These are phyloP conservation scores for Thalassiosira mediterranea DNA, from an alignment of 352 stramenopile genomes.

Conservation along the genomic window DNA sequence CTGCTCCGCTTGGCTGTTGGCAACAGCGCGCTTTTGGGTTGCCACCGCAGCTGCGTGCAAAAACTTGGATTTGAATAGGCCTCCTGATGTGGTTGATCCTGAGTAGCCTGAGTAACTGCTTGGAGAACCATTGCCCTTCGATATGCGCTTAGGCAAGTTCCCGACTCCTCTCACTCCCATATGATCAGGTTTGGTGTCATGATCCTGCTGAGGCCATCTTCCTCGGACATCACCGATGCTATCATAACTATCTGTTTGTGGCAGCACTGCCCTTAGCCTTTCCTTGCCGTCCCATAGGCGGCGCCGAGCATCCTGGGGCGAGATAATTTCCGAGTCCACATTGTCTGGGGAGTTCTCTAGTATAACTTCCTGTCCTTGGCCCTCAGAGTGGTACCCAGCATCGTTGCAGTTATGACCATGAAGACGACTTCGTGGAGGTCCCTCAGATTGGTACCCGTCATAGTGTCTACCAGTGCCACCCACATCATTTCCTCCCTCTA, in stretches of 20 bases:
- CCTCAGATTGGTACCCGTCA: constrained; percentile 12
- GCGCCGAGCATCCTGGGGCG: constrained; percentile 29
- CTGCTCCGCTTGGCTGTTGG: neutral
- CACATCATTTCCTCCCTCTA: too few relatives aligned
- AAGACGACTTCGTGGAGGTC: neutral
- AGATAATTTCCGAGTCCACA: constrained; percentile 12
- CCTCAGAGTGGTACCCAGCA: constrained; percentile 18
- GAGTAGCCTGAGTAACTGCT: neutral
- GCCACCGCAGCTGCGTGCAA: constrained; percentile 49
- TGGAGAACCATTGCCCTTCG: neutral
- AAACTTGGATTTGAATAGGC: constrained; percentile 58
- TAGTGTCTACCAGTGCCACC: constrained; percentile 1
- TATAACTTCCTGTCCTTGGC: constrained; percentile 19
- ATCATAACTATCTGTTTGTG: constrained; percentile 31
- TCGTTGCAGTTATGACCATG: neutral
- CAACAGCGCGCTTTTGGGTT: constrained; percentile 8
- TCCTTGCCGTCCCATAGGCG: constrained; percentile 52
- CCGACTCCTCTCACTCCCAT: neutral
- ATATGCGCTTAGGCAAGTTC: neutral
- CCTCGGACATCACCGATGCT: constrained; percentile 12
- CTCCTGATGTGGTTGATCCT: constrained; percentile 24
- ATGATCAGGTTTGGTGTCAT: constrained; percentile 19
- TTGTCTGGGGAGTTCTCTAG: neutral
- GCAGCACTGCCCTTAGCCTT: constrained; percentile 31
- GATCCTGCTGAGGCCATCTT: constrained; percentile 1